phyloP scores from a whole-genome alignment of 2,329 filamentous ascomycete genomes.

The Clathrospora elynae region DNA sequence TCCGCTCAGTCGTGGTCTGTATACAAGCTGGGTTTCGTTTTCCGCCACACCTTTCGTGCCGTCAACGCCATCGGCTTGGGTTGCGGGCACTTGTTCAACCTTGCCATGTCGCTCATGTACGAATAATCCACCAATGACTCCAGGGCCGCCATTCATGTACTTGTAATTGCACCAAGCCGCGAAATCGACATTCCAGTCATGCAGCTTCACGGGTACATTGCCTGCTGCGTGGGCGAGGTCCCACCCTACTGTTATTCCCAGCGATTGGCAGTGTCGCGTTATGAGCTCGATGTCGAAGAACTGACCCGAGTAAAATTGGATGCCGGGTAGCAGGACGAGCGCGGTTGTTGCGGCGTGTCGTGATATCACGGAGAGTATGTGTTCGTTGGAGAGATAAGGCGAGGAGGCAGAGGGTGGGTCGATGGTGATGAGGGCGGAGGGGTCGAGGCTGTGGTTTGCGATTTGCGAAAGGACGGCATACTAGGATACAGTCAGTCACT shows the following conservation, averaged over 20 bases:
- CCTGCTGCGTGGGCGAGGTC: constrained; percentile 86
- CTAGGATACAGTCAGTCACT: constrained; percentile 47
- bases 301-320: constrained; percentile 93
- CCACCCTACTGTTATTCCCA: constrained; percentile 79
- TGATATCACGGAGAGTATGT: constrained; percentile 75
- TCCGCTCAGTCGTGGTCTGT: constrained; percentile 71
- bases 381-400: constrained; percentile 70
- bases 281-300: constrained; percentile 82
- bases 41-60: constrained; percentile 35
- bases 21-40: constrained; percentile 51
- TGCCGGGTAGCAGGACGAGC: constrained; percentile 78
- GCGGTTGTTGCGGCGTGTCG: constrained; percentile 74
- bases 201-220: constrained; percentile 77
- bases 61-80: constrained; percentile 2
- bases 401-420: constrained; percentile 59
- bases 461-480: constrained; percentile 87
- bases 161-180: constrained; percentile 95
- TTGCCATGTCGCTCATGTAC: constrained; percentile 75
- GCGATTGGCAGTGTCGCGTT: constrained; percentile 73
- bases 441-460: constrained; percentile 67
- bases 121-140: constrained; percentile 78
- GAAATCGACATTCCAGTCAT: constrained; percentile 91
- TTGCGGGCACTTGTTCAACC: constrained; percentile 48
- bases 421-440: constrained; percentile 74
- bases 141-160: constrained; percentile 86